phyloP scores from a whole-genome alignment of 2,329 filamentous ascomycete genomes.

The Apiospora aurea region DNA sequence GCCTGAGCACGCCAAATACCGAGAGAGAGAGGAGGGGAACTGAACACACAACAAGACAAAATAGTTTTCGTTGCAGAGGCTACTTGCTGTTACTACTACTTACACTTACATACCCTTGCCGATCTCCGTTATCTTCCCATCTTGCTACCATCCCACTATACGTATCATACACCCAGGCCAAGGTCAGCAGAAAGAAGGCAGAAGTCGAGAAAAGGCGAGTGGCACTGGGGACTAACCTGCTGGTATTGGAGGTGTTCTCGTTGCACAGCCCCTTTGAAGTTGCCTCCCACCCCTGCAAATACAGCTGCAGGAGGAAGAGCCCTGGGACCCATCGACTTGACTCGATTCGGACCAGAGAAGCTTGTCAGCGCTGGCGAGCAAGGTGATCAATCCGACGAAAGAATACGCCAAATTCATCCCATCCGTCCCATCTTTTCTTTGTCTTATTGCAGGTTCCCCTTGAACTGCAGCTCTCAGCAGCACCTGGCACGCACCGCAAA shows the following conservation, averaged over 20 bases:
- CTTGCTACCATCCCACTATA: background rate
- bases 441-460: slow-evolving; percentile 18
- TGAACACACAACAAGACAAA: background rate
- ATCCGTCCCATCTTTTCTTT: slow-evolving; percentile 30
- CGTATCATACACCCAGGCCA: slow-evolving; percentile 6
- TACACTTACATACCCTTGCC: background rate
- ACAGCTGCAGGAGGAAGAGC: slow-evolving; percentile 20
- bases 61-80: background rate
- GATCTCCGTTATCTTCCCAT: slow-evolving; percentile 9
- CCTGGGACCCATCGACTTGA: slow-evolving; percentile 23
- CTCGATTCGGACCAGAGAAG: slow-evolving; percentile 22
- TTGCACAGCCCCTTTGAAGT: slow-evolving; percentile 23
- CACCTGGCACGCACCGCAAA: background rate
- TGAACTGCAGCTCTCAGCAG: slow-evolving; percentile 20
- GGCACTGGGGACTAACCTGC: slow-evolving; percentile 27
- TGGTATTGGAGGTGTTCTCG: slow-evolving; percentile 14
- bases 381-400: slow-evolving; percentile 10
- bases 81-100: background rate
- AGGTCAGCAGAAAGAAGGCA: slow-evolving; percentile 24
- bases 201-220: slow-evolving; percentile 27
- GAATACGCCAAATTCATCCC: slow-evolving; percentile 28
- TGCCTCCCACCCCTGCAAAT: slow-evolving; percentile 22
- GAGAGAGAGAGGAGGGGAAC: background rate
- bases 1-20: background rate
- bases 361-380: slow-evolving; percentile 23